Conservation (phyloP, 257 asterid species). For the Solanum etuberosum region DNA sequence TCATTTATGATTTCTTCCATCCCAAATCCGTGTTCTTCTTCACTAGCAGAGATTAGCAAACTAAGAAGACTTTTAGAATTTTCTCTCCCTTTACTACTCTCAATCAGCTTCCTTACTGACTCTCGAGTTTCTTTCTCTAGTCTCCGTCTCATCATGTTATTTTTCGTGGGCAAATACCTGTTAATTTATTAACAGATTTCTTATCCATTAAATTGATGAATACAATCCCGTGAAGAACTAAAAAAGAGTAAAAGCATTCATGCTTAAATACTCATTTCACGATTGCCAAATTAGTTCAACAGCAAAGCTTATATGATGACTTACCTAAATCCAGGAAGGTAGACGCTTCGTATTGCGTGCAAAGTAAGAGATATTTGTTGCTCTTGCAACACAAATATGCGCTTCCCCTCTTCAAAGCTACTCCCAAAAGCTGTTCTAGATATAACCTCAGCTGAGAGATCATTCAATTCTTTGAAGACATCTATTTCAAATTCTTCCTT, state of each 20-base stretch:
- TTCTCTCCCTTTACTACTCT: slow-evolving; percentile 4
- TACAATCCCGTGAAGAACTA: neutral
- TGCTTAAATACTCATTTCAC: neutral
- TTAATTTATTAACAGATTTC: neutral
- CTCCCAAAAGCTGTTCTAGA: slow-evolving; percentile 54
- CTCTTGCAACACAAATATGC: slow-evolving; percentile 39
- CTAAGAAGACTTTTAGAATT: slow-evolving; percentile 16
- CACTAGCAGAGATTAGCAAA: slow-evolving; percentile 21
- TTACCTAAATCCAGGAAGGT: slow-evolving; percentile 50
- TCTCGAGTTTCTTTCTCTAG: slow-evolving; percentile 32
- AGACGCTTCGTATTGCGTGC: slow-evolving; percentile 34
- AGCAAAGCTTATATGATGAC: neutral
- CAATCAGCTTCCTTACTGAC: slow-evolving; percentile 16
- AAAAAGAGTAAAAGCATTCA: neutral
- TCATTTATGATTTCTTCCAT: slow-evolving; percentile 48
- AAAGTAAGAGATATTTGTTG: slow-evolving; percentile 27
- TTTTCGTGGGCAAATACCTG: slow-evolving; percentile 31
- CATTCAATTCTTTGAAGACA: slow-evolving; percentile 22
- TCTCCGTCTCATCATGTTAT: slow-evolving; percentile 21
- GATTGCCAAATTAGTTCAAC: neutral
- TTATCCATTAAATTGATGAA: neutral
- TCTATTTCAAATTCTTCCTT: slow-evolving; percentile 25
- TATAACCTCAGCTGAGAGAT: slow-evolving; percentile 35
- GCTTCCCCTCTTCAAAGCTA: slow-evolving; percentile 42
- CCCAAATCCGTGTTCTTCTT: slow-evolving; percentile 34